Conservation (phyloP, 1,284 basidiomycete species). For the Porphyrellus sp. region DNA sequence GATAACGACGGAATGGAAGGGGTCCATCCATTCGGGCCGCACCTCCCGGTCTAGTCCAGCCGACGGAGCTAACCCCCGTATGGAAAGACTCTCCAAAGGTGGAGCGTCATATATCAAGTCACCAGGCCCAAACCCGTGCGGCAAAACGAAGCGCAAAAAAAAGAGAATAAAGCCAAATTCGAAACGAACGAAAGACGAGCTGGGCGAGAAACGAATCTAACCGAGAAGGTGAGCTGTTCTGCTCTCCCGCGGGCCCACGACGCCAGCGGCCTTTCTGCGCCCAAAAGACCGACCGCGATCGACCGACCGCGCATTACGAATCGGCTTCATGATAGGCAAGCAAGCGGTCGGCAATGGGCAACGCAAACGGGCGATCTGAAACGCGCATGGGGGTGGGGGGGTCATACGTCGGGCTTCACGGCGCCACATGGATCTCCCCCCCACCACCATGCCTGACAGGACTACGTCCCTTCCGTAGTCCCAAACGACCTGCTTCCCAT, state of each 20-base stretch:
- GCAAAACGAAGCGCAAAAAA: background rate
- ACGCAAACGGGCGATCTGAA: background rate
- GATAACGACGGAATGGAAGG: constrained; percentile 1
- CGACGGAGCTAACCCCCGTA: background rate
- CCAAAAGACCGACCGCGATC: no score
- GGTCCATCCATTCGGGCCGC: background rate
- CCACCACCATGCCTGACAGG: no score
- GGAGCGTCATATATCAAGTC: background rate
- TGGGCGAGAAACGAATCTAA: background rate
- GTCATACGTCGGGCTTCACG: no score
- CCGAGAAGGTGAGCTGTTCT: no score
- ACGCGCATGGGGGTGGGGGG: background rate
- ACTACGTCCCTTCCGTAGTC: background rate
- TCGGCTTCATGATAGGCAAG: no score
- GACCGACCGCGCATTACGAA: no score
- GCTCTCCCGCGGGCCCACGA: no score
- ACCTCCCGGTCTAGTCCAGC: background rate
- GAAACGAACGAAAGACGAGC: background rate
- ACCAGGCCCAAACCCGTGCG: background rate
- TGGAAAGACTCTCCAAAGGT: background rate
- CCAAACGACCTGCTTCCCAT: no score
- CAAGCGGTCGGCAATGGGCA: no score
- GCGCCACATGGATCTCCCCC: no score
- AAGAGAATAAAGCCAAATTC: background rate
- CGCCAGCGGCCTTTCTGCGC: no score